Evolutionary conservation across 2,329 filamentous ascomycete genomes (phyloP).

Genomic region (Verticillium nubilum): DNA sequence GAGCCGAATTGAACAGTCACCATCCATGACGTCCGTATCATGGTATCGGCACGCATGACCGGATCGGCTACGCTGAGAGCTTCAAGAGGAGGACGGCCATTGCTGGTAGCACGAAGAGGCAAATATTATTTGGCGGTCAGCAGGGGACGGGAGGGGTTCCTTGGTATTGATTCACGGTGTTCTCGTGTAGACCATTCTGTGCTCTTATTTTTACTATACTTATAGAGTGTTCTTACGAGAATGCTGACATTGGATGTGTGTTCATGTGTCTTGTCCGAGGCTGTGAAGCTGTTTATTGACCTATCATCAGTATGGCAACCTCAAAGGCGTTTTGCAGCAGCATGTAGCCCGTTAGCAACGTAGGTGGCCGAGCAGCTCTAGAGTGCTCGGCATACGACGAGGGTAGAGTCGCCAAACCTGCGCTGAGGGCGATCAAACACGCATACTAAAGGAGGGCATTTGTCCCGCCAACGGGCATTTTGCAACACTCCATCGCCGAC

Average conservation of each 20-base stretch:
- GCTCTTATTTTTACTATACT: background rate
- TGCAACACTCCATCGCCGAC: too few relatives aligned
- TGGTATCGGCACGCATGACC: conserved; percentile 60
- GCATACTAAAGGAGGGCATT: too few relatives aligned
- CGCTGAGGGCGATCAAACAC: too few relatives aligned
- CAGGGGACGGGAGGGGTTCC: background rate
- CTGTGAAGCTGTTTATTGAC: background rate
- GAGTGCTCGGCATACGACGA: too few relatives aligned
- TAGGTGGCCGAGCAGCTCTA: too few relatives aligned
- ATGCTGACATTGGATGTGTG: background rate
- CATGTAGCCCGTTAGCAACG: too few relatives aligned
- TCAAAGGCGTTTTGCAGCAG: too few relatives aligned
- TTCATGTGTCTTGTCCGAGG: background rate
- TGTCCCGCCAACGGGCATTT: too few relatives aligned
- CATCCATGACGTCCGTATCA: too few relatives aligned
- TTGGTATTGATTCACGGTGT: background rate
- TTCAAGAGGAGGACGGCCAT: conserved; percentile 49
- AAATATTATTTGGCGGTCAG: conserved; percentile 5
- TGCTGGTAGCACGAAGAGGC: conserved; percentile 24
- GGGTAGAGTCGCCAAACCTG: too few relatives aligned
- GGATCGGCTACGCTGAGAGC: conserved; percentile 60
- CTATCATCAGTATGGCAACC: too few relatives aligned
- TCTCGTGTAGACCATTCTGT: background rate
- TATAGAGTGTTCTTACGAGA: background rate
- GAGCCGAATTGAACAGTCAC: too few relatives aligned